These are phyloP conservation scores for Aspergillus ibericus DNA, from an alignment of 2,329 filamentous ascomycete species.

Conservation along the genomic window DNA sequence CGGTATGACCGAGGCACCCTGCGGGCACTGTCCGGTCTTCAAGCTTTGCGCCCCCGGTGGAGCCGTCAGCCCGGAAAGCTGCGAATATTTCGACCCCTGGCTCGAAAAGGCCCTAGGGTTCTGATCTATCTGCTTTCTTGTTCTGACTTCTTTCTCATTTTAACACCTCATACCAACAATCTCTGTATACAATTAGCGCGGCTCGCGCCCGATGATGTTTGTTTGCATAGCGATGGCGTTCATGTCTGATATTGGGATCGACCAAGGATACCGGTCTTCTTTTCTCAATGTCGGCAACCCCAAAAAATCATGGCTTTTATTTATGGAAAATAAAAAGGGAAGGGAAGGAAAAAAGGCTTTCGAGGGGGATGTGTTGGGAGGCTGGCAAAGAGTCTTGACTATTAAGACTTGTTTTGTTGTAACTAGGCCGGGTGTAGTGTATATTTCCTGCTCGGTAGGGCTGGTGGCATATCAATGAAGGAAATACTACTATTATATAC, in stretches of 20 bases:
- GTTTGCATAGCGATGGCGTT: constrained; percentile 45
- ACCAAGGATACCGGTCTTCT: constrained; percentile 5
- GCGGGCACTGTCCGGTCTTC: constrained; percentile 89
- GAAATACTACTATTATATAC: no score
- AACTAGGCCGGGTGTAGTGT: not conserved
- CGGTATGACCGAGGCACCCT: constrained; percentile 84
- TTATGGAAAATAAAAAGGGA: not conserved
- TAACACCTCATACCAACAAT: constrained; percentile 1
- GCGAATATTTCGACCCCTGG: constrained; percentile 90
- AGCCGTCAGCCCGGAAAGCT: constrained; percentile 84
- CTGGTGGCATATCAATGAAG: not conserved
- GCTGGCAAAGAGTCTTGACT: not conserved
- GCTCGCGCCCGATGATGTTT: constrained; percentile 16
- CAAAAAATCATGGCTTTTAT: not conserved
- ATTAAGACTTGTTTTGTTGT: not conserved
- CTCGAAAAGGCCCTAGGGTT: constrained; percentile 51
- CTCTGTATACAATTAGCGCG: constrained; percentile 16
- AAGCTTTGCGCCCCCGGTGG: constrained; percentile 88
- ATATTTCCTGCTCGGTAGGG: not conserved
- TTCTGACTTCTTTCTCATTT: not conserved
- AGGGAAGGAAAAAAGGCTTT: not conserved
- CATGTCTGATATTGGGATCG: constrained; percentile 16
- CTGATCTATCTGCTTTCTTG: constrained; percentile 16
- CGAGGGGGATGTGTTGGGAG: not conserved
- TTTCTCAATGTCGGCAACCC: constrained; percentile 10